A percentile compares a stretch with the other conserved stretches of the same genome.
These are phyloP conservation scores for Brassica rapa DNA, from an alignment of 345 rosid species.

Conservation along the genomic window DNA sequence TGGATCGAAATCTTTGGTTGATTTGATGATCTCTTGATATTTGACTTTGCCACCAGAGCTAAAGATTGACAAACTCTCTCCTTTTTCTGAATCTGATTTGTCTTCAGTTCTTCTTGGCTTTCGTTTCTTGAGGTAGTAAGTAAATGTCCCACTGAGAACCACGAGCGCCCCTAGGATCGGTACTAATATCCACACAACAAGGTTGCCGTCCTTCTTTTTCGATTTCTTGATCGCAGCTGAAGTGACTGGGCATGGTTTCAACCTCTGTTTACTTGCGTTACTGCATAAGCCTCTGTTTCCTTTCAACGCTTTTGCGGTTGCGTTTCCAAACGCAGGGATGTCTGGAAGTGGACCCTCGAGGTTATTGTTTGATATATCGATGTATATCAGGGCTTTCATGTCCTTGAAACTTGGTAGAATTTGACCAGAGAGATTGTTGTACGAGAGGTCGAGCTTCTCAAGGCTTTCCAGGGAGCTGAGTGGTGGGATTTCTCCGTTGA, in stretches of 20 bases:
- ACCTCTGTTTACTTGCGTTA: not conserved
- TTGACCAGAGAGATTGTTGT: constrained; percentile 39
- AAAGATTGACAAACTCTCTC: constrained; percentile 23
- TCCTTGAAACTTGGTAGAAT: constrained; percentile 11
- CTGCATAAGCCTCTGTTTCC: constrained; percentile 47
- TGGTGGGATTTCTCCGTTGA: constrained; percentile 39
- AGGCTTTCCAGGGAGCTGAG: constrained; percentile 34
- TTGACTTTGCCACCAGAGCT: constrained; percentile 17
- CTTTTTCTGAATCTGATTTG: constrained; percentile 1
- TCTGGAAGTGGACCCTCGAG: constrained; percentile 47
- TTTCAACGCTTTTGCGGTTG: constrained; percentile 32
- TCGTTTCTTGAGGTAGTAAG: not conserved
- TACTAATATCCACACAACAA: not conserved
- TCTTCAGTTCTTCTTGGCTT: not conserved
- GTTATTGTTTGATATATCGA: constrained; percentile 44
- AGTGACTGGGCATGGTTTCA: constrained; percentile 33
- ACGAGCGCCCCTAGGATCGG: constrained; percentile 9
- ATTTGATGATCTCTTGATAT: constrained; percentile 38
- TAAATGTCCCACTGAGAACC: not conserved
- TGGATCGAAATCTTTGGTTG: constrained; percentile 40
- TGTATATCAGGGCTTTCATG: constrained; percentile 19
- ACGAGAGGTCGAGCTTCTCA: constrained; percentile 41
- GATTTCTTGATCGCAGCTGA: not conserved
- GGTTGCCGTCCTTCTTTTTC: not conserved
- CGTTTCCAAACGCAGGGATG: constrained; percentile 19